These are phyloP conservation scores for Erythrophleum fordii DNA, from an alignment of 306 rosid species.

Conservation along the genomic window DNA sequence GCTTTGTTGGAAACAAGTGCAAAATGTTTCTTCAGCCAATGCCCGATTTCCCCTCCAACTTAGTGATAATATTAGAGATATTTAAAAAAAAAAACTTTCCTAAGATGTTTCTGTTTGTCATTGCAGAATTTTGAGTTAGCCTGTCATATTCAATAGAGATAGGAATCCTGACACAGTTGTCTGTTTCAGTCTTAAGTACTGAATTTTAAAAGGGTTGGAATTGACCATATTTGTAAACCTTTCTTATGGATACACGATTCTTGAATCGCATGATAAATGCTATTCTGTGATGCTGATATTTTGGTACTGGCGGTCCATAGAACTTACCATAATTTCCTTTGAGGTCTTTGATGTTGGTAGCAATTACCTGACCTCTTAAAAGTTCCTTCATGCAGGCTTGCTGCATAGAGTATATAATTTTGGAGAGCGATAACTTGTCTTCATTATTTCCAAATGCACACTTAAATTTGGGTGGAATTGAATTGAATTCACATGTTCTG, in stretches of 20 bases:
- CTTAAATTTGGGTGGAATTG: slow-evolving; percentile 63
- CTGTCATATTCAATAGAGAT: not conserved
- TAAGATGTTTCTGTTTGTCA: not conserved
- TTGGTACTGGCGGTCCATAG: not conserved
- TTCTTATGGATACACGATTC: not conserved
- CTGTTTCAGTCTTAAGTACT: not conserved
- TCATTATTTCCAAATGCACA: slow-evolving; percentile 86
- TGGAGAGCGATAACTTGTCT: slow-evolving; percentile 96
- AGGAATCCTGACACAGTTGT: not conserved
- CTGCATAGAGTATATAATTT: slow-evolving; percentile 90
- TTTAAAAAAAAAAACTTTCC: not conserved
- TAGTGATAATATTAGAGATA: not conserved
- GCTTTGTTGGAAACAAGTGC: not conserved
- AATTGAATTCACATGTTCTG: slow-evolving; percentile 57
- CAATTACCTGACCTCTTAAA: slow-evolving; percentile 35
- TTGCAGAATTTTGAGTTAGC: not conserved
- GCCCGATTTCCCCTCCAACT: not conserved
- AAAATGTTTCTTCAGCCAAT: not conserved
- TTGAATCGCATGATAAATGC: not conserved
- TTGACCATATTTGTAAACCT: not conserved
- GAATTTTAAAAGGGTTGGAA: not conserved
- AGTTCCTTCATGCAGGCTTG: slow-evolving; percentile 67
- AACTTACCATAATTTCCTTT: slow-evolving; percentile 8
- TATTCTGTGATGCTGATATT: not conserved
- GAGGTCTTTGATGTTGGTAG: not conserved